Base-by-base conservation (phyloP, 2,329 filamentous ascomycete genomes). In the Ophiostoma fasciatum region DNA sequence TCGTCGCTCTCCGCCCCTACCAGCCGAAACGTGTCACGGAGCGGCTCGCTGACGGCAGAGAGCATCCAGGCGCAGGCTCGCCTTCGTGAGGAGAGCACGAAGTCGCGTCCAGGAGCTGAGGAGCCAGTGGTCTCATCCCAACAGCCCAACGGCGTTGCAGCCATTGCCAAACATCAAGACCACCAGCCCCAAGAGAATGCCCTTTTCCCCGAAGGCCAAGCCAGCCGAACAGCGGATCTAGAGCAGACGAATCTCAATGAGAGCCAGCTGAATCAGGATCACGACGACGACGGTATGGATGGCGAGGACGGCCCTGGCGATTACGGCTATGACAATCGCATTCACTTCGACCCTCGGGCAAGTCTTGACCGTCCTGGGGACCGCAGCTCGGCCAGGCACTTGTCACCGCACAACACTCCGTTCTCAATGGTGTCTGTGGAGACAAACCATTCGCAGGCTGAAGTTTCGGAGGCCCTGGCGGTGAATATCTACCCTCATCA, bases 1-100 rank as follows among this genome's bases (percentile, higher is more conserved):
- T 76, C 74, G 2, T 78, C 73, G 12, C 56, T 77, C 7, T 78
- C 74, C 4, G 72, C 72, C 2, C 68, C 71, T 2, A 74, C 71
- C 1, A 78, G 71, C 48, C 62, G 68, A 28, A 73, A 73, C 45
- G 58, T 51, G 3, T 46, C 45, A 2, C 40, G 69, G 21, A 58
- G 64, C 9, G 64, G 60, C 4, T 77, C 72, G 1, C 49, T 76
- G 39, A 75, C 71, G 5, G 57, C 67, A 0, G 71, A 74, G 38
- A 77, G 71, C 44, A 51, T 74, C 25, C 64, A 64, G 38, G 62
- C 68, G n/a, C 68, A 71, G 42, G 66, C 33, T 3, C 38, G 38
- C 8, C 27, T 42, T 7, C 22, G 40, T n/a, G n/a, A n/a, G n/a
- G 15, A 22, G 27, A 5, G 28, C 35, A 3, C 36, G 28, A n/a